Percentiles rank a stretch among this genome's conserved stretches.
Evolutionary conservation across 768 basidiomycete genomes (phyloP).

Genomic region (Hysterangium stoloniferum): DNA sequence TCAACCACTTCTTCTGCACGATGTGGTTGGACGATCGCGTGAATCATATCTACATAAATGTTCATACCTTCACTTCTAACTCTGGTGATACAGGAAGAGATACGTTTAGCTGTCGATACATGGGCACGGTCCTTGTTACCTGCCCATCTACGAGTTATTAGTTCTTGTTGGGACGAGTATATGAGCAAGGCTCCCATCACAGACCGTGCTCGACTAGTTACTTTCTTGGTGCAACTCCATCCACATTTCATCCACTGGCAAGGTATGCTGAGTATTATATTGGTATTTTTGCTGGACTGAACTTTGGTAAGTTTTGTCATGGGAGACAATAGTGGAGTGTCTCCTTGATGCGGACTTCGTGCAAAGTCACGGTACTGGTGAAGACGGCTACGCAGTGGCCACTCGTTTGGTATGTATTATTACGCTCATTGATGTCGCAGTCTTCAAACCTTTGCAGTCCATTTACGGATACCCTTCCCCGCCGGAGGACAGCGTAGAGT

Average conservation of each 20-base stretch:
- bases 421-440: not conserved
- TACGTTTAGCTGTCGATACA: constrained; percentile 50
- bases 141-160: constrained; percentile 56
- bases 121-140: constrained; percentile 55
- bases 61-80: constrained; percentile 4
- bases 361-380: constrained; percentile 29
- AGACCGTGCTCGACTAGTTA: constrained; percentile 50
- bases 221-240: constrained; percentile 61
- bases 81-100: constrained; percentile 53
- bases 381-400: constrained; percentile 29
- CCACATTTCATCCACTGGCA: constrained; percentile 62
- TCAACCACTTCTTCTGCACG: constrained; percentile 50
- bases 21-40: constrained; percentile 62
- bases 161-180: constrained; percentile 60
- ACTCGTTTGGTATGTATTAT: constrained; percentile 33
- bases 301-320: constrained; percentile 52
- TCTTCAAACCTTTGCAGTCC: constrained; percentile 26
- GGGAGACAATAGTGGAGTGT: constrained; percentile 52
- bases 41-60: constrained; percentile 14
- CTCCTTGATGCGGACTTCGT: constrained; percentile 49
- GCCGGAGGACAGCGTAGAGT: constrained; percentile 15
- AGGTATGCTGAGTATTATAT: constrained; percentile 31
- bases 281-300: not conserved
- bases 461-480: constrained; percentile 35
- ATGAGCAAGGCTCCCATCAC: constrained; percentile 45